These are phyloP conservation scores for Funneliformis mosseae DNA, from an alignment of 192 early-diverging fungal species.

Conservation along the genomic window DNA sequence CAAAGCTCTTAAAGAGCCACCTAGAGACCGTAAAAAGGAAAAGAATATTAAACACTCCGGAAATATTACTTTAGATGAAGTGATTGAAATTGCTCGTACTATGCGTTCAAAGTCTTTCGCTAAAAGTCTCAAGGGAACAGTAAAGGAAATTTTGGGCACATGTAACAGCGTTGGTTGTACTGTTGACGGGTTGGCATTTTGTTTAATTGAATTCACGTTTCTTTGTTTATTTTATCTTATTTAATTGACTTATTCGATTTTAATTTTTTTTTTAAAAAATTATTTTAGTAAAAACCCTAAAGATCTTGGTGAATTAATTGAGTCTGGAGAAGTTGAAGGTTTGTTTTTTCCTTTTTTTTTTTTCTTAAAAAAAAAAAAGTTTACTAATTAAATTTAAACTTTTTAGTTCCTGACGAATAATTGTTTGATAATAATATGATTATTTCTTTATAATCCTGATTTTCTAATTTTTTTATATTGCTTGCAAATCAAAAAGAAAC, in stretches of 20 bases:
- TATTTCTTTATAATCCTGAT: too few relatives aligned
- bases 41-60: constrained; percentile 99
- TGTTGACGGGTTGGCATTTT: constrained; percentile 68
- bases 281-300: constrained; percentile 73
- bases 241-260: neutral
- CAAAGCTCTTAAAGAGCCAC: constrained; percentile 95
- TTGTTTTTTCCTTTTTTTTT: constrained; percentile 53
- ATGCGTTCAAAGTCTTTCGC: constrained; percentile 96
- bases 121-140: constrained; percentile 92
- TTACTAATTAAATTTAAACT: neutral
- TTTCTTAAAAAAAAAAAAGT: neutral
- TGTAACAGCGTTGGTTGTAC: constrained; percentile 96
- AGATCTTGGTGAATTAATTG: constrained; percentile 84
- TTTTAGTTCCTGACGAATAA: constrained; percentile 21
- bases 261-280: neutral
- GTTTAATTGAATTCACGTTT: neutral
- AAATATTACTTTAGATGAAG: constrained; percentile 91
- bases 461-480: too few relatives aligned
- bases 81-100: constrained; percentile 94
- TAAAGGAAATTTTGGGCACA: constrained; percentile 96
- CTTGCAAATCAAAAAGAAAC: too few relatives aligned
- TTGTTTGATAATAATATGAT: neutral
- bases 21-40: constrained; percentile 99
- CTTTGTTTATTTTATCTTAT: neutral
- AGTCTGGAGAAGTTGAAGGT: constrained; percentile 79